These are phyloP conservation scores for Nannochloropsis gaditana DNA, from an alignment of 108 stramenopile genomes.

Conservation along the genomic window DNA sequence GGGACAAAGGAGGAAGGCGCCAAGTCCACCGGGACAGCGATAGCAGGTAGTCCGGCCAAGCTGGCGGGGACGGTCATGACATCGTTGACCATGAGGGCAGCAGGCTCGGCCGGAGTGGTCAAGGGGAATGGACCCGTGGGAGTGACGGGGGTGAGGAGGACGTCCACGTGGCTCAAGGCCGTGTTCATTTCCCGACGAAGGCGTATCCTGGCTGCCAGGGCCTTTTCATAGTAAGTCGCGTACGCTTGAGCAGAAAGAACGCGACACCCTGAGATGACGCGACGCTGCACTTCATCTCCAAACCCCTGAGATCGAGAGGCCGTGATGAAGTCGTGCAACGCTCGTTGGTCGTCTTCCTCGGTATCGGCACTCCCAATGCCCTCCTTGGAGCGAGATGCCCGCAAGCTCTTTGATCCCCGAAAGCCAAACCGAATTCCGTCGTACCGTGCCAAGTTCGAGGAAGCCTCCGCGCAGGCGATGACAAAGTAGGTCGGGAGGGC, in stretches of 20 bases:
- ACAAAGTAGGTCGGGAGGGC: conserved; percentile 28
- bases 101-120: conserved; percentile 44
- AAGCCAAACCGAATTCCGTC: conserved; percentile 23
- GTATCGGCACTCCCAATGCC: background rate
- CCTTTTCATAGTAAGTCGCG: conserved; percentile 76
- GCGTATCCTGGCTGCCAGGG: conserved; percentile 63
- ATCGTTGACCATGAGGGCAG: conserved; percentile 72
- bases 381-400: background rate
- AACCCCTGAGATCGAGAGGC: conserved; percentile 62
- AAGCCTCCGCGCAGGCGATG: conserved; percentile 22
- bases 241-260: conserved; percentile 76
- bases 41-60: conserved; percentile 69
- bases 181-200: conserved; percentile 61
- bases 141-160: conserved; percentile 70
- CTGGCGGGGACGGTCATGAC: conserved; percentile 80
- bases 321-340: background rate
- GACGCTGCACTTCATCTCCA: conserved; percentile 68
- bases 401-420: background rate
- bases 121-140: conserved; percentile 55
- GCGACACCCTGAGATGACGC: conserved; percentile 71
- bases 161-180: conserved; percentile 48
- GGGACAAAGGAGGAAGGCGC: background rate
- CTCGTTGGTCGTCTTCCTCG: background rate
- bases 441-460: conserved; percentile 23
- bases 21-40: conserved; percentile 61